Conservation (phyloP, 2,329 filamentous ascomycete genomes). For the Akanthomyces dipterigenus region DNA sequence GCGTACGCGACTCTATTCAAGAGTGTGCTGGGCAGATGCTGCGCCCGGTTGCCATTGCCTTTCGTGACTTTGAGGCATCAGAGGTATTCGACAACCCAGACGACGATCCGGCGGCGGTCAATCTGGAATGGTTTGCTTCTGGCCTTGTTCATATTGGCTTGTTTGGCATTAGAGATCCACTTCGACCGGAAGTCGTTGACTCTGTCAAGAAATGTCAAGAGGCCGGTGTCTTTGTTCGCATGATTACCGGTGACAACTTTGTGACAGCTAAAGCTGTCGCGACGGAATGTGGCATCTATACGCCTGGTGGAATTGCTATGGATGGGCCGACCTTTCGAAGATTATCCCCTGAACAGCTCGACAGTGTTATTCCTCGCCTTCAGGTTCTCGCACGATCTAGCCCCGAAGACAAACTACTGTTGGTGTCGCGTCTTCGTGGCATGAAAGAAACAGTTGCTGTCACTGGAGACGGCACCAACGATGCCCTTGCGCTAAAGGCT, state of each 20-base stretch:
- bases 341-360: constrained; percentile 40
- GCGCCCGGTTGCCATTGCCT: constrained; percentile 59
- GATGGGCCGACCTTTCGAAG: constrained; percentile 48
- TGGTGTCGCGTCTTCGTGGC: constrained; percentile 57
- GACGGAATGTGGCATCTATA: constrained; percentile 60
- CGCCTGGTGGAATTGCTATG: constrained; percentile 53
- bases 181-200: constrained; percentile 54
- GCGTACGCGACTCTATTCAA: constrained; percentile 28
- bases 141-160: constrained; percentile 35
- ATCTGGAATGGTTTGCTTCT: constrained; percentile 29
- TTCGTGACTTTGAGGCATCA: constrained; percentile 53
- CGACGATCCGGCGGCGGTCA: constrained; percentile 28
- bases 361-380: constrained; percentile 52
- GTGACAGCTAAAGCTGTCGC: constrained; percentile 39
- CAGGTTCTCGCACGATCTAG: constrained; percentile 64
- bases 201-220: constrained; percentile 56
- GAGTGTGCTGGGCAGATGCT: constrained; percentile 60
- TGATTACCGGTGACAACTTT: constrained; percentile 48
- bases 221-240: constrained; percentile 60
- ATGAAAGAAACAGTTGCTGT: constrained; percentile 61
- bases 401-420: constrained; percentile 60
- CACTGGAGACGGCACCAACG: constrained; percentile 61
- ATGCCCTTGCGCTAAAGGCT: constrained; percentile 58
- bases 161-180: constrained; percentile 62
- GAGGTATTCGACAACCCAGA: constrained; percentile 18